Percentiles rank a stretch among this genome's conserved stretches.
These are phyloP conservation scores for Xylaria flabelliformis DNA, from an alignment of 495 filamentous ascomycete species.

Conservation along the genomic window DNA sequence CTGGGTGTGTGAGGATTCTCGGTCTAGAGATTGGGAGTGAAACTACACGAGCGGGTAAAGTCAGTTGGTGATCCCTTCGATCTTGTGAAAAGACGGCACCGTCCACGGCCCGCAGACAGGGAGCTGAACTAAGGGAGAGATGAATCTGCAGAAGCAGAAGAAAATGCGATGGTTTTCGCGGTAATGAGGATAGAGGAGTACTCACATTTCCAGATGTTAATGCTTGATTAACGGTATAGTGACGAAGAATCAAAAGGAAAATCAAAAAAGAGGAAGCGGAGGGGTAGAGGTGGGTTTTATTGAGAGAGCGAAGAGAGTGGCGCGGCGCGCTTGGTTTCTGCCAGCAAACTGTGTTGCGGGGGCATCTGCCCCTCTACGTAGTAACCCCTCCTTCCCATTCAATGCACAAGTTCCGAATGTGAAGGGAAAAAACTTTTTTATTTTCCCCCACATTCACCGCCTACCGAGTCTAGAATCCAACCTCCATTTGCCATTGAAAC, in stretches of 20 bases:
- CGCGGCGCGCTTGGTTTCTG: conserved; percentile 34
- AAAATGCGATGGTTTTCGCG: not conserved
- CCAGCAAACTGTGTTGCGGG: conserved; percentile 33
- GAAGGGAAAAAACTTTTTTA: conserved; percentile 26
- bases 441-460: conserved; percentile 32
- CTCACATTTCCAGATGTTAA: conserved; percentile 34
- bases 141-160: not conserved
- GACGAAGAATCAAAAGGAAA: conserved; percentile 37
- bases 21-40: conserved; percentile 14
- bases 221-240: conserved; percentile 34
- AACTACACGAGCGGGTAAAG: conserved; percentile 4
- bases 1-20: conserved; percentile 11
- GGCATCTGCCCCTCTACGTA: conserved; percentile 35
- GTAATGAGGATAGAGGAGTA: conserved; percentile 5
- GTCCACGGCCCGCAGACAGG: not conserved
- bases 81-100: not conserved
- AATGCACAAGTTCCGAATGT: conserved; percentile 31
- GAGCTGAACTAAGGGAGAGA: not conserved
- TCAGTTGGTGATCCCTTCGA: conserved; percentile 9
- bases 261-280: conserved; percentile 33
- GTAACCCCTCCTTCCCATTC: conserved; percentile 43
- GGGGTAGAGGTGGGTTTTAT: conserved; percentile 39
- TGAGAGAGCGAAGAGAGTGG: conserved; percentile 35
- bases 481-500: not conserved
- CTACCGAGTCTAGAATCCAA: not conserved